A percentile compares a stretch with the other conserved stretches of the same genome.
Evolutionary conservation across 257 asterid genomes (phyloP).

Genomic region (Sherardia arvensis): DNA sequence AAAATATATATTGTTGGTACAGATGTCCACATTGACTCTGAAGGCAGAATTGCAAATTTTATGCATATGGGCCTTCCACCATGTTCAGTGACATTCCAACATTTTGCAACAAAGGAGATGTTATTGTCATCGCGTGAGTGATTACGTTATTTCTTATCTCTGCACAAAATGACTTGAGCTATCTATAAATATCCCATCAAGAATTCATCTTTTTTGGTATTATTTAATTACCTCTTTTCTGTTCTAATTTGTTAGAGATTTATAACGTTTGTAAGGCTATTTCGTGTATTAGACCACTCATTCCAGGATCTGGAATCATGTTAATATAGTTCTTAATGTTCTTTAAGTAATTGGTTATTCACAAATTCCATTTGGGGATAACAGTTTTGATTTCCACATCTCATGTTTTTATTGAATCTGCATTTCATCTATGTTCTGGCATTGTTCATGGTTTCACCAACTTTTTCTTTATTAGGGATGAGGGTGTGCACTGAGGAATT

Average conservation of each 20-base stretch:
- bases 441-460: not conserved
- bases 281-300: not conserved
- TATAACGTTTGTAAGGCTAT: no score
- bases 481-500: constrained; percentile 96
- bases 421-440: not conserved
- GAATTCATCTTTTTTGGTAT: not conserved
- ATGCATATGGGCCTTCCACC: constrained; percentile 89
- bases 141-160: not conserved
- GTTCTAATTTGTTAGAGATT: no score
- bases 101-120: constrained; percentile 90
- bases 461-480: constrained; percentile 56
- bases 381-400: not conserved
- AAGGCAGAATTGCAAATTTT: constrained; percentile 81
- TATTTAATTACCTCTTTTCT: no score
- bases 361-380: not conserved
- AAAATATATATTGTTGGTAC: constrained; percentile 18
- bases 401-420: not conserved
- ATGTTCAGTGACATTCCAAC: constrained; percentile 98
- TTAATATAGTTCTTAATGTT: not conserved
- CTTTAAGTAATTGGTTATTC: not conserved
- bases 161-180: not conserved
- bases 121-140: constrained; percentile 83
- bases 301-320: not conserved
- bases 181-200: not conserved
- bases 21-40: constrained; percentile 99